Base-by-base conservation (phyloP, 306 rosid genomes). In the Cicer bijugum region DNA sequence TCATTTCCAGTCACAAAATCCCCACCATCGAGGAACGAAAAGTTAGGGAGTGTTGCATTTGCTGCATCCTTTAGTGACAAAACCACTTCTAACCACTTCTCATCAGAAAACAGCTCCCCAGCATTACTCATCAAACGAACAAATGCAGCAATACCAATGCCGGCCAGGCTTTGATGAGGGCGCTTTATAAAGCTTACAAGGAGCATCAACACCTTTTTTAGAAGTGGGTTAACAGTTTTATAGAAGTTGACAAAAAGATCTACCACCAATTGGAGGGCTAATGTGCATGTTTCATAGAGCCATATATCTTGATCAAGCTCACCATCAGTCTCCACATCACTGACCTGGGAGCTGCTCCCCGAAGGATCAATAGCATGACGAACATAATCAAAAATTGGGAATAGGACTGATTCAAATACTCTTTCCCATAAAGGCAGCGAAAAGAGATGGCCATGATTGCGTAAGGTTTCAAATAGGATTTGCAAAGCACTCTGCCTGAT, bases 321-420 rank as follows among this genome's bases (percentile, higher is more conserved):
- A 61, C 84, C 90, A 12, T 84, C 85, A 75, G 66, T 5, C 68
- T 82, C 85, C 19, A 66, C 57, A 78, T 85, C 96, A 74, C 86
- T 84, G 67, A 79, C 89, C 2, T 83, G 87, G 56, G 84, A 77
- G 75, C 56, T 87, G 76, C 82, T 89, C 63, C 90, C 96, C 12
- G 99, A 86, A 75, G 99, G 99, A 85, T 95, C 99, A 74, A 95
- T 95, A 76, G 99, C 93, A 85, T 95, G 99, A 2, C 96, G 96
- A 50, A 95, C 99, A 74, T 91, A 95, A 76, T 95, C 99, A 77
- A 95, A 95, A 85, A 95, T 95, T 12, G 97, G 99, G 84, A 95
- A 95, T 62, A 95, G 82, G 58, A 95, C 97, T 12, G 99, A 95
- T 67, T 95, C 99, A 85, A 91, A 95, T 60, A 90, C 97, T 51